Percentiles rank a stretch among this genome's conserved stretches.
These are phyloP conservation scores for Phyllosticta ampelicida DNA, from an alignment of 2,329 filamentous ascomycete species.

Conservation along the genomic window DNA sequence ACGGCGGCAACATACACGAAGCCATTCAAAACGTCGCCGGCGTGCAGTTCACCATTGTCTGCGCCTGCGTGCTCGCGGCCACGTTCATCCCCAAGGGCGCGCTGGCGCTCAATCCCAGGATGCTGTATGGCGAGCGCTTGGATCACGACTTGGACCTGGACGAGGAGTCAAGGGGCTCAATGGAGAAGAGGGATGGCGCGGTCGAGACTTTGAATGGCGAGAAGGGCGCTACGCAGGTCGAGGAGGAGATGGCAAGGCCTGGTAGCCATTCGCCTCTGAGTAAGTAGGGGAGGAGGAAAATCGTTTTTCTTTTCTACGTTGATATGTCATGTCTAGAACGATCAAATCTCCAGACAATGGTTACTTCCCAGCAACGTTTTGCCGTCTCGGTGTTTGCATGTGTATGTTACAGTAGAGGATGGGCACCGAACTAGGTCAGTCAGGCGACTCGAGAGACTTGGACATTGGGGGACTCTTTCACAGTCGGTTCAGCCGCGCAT, in stretches of 20 bases:
- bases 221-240: not conserved
- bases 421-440: no score
- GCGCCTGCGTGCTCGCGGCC: constrained; percentile 31
- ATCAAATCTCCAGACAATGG: no score
- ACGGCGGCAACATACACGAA: constrained; percentile 25
- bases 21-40: constrained; percentile 37
- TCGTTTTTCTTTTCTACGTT: not conserved
- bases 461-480: no score
- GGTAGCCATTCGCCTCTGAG: not conserved
- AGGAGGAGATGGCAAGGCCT: not conserved
- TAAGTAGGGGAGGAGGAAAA: not conserved
- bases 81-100: constrained; percentile 39
- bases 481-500: no score
- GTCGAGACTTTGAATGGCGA: not conserved
- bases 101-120: constrained; percentile 34
- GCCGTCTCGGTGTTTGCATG: no score
- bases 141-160: constrained; percentile 18
- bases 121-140: constrained; percentile 30
- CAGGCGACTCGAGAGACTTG: no score
- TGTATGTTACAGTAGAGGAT: no score
- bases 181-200: not conserved
- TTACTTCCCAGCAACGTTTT: no score
- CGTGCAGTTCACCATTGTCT: constrained; percentile 38
- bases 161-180: not conserved
- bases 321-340: not conserved